A percentile compares a stretch with the other conserved stretches of the same genome.
Evolutionary conservation across 1,139 yeast species (phyloP).

Genomic region (Saccharomyces hybrid): DNA sequence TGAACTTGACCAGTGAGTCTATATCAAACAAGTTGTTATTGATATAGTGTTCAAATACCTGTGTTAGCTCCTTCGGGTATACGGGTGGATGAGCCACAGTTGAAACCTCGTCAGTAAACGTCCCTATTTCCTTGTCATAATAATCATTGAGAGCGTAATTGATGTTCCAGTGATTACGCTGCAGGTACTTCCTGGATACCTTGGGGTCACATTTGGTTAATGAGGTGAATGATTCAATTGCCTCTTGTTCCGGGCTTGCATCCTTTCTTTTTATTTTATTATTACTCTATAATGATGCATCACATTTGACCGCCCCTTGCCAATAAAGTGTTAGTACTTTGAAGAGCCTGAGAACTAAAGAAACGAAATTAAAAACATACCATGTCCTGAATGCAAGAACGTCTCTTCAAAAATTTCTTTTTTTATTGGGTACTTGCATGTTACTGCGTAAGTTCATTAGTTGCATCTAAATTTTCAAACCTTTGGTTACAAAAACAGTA

Average conservation of each 20-base stretch:
- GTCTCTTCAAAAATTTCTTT: background rate
- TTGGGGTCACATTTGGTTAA: constrained; percentile 19
- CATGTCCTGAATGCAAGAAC: background rate
- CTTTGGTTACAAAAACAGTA: background rate
- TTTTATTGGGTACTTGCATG: background rate
- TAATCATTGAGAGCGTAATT: constrained; percentile 29
- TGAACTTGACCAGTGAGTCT: constrained; percentile 67
- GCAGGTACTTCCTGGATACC: constrained; percentile 21
- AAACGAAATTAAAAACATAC: background rate
- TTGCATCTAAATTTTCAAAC: background rate
- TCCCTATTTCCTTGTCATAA: constrained; percentile 26
- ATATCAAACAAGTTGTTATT: constrained; percentile 14
- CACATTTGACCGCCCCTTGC: background rate
- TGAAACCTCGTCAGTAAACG: constrained; percentile 9
- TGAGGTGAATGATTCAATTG: constrained; percentile 15
- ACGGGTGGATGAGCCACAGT: background rate
- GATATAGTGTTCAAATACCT: constrained; percentile 29
- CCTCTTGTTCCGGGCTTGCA: constrained; percentile 4
- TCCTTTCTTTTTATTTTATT: background rate
- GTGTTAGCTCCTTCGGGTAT: constrained; percentile 18
- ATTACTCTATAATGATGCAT: background rate
- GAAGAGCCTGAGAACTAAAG: background rate
- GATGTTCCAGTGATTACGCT: constrained; percentile 24
- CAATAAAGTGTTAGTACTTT: background rate
- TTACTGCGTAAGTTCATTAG: background rate